phyloP scores from a whole-genome alignment of 2,329 filamentous ascomycete genomes.

The Cladosporium austrohemisphaericum region DNA sequence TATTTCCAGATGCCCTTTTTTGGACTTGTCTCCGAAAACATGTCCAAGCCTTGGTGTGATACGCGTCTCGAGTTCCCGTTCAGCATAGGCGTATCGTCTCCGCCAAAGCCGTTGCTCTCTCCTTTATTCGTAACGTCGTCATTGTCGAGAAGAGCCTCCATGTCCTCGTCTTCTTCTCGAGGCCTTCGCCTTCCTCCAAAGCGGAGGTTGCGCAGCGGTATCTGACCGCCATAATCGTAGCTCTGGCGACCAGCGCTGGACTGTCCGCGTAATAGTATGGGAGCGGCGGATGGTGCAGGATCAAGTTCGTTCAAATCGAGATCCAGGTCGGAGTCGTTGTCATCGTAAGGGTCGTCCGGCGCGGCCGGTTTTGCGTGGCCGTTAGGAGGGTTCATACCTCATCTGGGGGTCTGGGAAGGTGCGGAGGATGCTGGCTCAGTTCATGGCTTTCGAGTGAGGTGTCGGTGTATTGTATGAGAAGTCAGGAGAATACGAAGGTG shows the following conservation, averaged over 20 bases:
- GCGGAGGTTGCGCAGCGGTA: constrained; percentile 64
- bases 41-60: constrained; percentile 17
- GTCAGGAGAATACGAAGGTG: not conserved
- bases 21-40: constrained; percentile 31
- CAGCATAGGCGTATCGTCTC: constrained; percentile 72
- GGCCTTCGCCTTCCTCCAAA: constrained; percentile 42
- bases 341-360: constrained; percentile 59
- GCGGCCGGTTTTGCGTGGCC: constrained; percentile 53
- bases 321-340: constrained; percentile 67
- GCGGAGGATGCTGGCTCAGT: constrained; percentile 2
- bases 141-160: constrained; percentile 57
- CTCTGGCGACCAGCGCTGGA: constrained; percentile 22
- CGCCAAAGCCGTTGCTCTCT: constrained; percentile 5
- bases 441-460: not conserved
- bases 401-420: constrained; percentile 23
- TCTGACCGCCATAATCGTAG: constrained; percentile 49
- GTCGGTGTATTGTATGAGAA: not conserved
- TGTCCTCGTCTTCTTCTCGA: constrained; percentile 57
- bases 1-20: constrained; percentile 27
- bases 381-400: constrained; percentile 44
- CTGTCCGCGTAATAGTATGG: constrained; percentile 27
- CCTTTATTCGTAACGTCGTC: constrained; percentile 40
- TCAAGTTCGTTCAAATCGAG: constrained; percentile 78
- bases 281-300: constrained; percentile 42
- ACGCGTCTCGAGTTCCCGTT: constrained; percentile 18